Percentiles rank a stretch among this genome's conserved stretches.
These are phyloP conservation scores for Penicillium crustosum DNA, from an alignment of 2,329 filamentous ascomycete genomes.

Conservation along the genomic window DNA sequence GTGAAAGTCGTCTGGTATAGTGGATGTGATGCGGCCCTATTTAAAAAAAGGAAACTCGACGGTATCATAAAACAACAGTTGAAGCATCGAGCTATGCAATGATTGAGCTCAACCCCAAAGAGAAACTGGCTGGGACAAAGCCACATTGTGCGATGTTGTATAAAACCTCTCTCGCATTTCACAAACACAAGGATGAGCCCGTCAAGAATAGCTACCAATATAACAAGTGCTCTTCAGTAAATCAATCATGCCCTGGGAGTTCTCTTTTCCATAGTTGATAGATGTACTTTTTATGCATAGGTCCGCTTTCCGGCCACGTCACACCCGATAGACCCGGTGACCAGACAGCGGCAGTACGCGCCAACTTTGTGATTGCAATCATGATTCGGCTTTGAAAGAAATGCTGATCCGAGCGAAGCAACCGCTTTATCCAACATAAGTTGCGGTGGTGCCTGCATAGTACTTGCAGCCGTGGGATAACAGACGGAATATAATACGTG, in stretches of 20 bases:
- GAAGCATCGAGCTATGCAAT: background rate
- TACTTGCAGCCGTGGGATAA: slow-evolving; percentile 66
- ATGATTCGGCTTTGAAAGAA: background rate
- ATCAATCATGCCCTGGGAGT: background rate
- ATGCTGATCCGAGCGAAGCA: background rate
- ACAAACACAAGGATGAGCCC: background rate
- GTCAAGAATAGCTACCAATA: background rate
- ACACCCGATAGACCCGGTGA: background rate
- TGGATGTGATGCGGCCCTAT: background rate
- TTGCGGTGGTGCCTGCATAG: slow-evolving; percentile 46
- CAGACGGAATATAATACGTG: slow-evolving; percentile 68
- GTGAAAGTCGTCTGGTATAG: too few species aligned
- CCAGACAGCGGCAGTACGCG: background rate
- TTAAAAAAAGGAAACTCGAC: background rate
- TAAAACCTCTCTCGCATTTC: background rate
- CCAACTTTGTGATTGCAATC: background rate
- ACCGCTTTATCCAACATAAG: slow-evolving; percentile 14
- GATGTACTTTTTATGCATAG: background rate
- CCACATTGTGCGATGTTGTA: background rate
- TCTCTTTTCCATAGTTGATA: background rate
- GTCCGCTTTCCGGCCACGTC: background rate
- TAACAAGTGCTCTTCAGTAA: background rate
- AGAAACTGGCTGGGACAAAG: background rate
- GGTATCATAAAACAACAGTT: background rate
- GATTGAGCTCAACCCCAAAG: background rate